Conservation (phyloP, 495 filamentous ascomycete genomes). For the Penicillium nucicola region DNA sequence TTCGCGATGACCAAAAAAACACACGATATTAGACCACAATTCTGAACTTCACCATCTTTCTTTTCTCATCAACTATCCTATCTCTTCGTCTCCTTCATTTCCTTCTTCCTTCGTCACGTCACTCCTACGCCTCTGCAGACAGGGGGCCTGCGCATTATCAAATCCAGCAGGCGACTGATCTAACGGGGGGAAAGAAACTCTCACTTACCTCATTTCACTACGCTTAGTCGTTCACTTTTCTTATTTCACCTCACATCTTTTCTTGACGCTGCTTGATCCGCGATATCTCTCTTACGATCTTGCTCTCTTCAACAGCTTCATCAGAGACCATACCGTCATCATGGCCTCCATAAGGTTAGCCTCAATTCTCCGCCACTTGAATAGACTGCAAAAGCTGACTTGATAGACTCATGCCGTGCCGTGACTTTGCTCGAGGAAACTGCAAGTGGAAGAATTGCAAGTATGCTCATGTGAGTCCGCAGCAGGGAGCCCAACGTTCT, state of each 20-base stretch:
- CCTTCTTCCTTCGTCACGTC: no score
- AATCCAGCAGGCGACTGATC: no score
- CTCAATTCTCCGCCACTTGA: background rate
- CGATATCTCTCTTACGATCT: background rate
- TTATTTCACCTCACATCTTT: background rate
- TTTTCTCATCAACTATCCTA: no score
- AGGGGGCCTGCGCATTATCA: no score
- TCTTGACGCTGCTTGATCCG: no score
- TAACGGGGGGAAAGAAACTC: no score
- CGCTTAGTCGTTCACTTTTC: background rate
- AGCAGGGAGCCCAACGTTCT: background rate
- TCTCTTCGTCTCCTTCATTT: no score
- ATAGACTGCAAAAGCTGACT: background rate
- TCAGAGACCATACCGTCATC: background rate
- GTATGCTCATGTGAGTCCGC: slow-evolving; percentile 7
- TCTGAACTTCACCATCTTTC: no score
- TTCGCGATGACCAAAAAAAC: no score
- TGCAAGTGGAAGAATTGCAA: slow-evolving; percentile 16
- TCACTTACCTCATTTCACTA: no score
- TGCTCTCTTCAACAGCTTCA: background rate
- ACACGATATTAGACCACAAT: no score
- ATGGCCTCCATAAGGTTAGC: background rate
- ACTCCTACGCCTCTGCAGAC: no score
- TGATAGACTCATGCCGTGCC: slow-evolving; percentile 3
- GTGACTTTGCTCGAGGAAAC: slow-evolving; percentile 10